Evolutionary conservation across 2,329 filamentous ascomycete genomes (phyloP).

Genomic region (Endocalyx cinctus): DNA sequence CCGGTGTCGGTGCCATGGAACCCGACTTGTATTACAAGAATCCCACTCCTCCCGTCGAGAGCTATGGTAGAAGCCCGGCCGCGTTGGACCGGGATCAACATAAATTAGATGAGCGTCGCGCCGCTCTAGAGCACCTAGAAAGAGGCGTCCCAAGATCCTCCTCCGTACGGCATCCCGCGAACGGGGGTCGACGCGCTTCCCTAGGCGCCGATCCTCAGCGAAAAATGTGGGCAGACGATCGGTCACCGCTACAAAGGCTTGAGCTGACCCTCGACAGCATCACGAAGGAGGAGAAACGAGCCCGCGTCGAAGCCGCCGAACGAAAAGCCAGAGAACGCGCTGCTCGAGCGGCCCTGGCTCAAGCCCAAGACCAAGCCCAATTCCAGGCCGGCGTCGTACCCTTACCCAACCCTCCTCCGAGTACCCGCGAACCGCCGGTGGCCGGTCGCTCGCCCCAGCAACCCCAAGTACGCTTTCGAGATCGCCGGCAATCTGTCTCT

Average conservation of each 20-base stretch:
- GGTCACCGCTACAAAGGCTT: conserved; percentile 88
- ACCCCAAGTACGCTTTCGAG: conserved; percentile 28
- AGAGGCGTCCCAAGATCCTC: no score
- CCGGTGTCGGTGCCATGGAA: conserved; percentile 20
- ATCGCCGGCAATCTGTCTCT: conserved; percentile 19
- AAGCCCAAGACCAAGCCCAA: no score
- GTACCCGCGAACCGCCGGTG: no score
- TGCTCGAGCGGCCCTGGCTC: conserved; percentile 25
- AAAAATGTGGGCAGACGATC: conserved; percentile 68
- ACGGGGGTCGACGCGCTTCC: conserved; percentile 31
- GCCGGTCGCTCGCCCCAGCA: no score
- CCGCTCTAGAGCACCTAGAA: no score
- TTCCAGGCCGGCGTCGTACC: no score
- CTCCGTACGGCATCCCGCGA: conserved; percentile 20
- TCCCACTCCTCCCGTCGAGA: conserved; percentile 17
- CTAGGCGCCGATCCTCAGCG: conserved; percentile 35
- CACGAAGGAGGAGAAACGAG: conserved; percentile 92
- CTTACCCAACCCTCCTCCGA: no score
- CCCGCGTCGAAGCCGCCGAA: conserved; percentile 78
- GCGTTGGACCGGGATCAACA: conserved; percentile 24
- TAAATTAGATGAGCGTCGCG: conserved; percentile 25
- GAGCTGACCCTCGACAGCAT: conserved; percentile 88
- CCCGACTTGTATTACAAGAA: conserved; percentile 30
- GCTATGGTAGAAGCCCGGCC: conserved; percentile 18
- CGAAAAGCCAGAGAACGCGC: conserved; percentile 61